Base-by-base conservation (phyloP, 257 asterid species). In the Coffea canephora region DNA sequence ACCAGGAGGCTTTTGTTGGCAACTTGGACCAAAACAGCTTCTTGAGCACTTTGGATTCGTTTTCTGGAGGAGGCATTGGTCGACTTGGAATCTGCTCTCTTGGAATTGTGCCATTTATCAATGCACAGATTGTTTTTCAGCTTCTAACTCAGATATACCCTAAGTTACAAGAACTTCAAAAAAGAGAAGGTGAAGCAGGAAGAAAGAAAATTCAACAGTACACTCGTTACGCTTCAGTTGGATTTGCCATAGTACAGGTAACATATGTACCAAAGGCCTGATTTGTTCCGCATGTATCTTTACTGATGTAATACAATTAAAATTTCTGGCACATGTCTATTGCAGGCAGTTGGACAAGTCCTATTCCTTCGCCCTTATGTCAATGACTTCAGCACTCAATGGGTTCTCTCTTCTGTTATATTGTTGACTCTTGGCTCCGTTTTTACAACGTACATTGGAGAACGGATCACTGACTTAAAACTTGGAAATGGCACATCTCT, bases 31-130 rank as follows among this genome's bases (percentile, higher is more conserved):
- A 92, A 65, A 95, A 95, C 87, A 95, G 97, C 82, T 84, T 95
- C 71, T 86, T 95, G 89, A 90, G 98, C 83, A 95, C 99, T 82
- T 86, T 95, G 62, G 98, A 95, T 87, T 92, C 97, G 13, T 93
- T 93, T 89, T 95, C 99, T 78, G 99, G 99, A 76, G 99, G 99
- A 49, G 99, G 99, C 71, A 95, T 95, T 80, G 99, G 99, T 82
- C 93, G 99, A 57, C 97, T 95, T 82, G 99, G 99, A 74, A 90
- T 95, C 54, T 93, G 97, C 75, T 95, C 99, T 55, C 97, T 95
- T 48, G 99, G 99, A 77, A 95, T 95, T 70, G 97, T 95, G 84
- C 99, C 99, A 15, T 95, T 95, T 82, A 95, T 95, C 90, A 95
- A 95, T 79, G 97, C 99, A 50, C 98, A 93, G 84, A 95, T 93